A percentile compares a stretch with the other conserved stretches of the same genome.
These are phyloP conservation scores for Carallia brachiata DNA, from an alignment of 345 rosid genomes.

Conservation along the genomic window DNA sequence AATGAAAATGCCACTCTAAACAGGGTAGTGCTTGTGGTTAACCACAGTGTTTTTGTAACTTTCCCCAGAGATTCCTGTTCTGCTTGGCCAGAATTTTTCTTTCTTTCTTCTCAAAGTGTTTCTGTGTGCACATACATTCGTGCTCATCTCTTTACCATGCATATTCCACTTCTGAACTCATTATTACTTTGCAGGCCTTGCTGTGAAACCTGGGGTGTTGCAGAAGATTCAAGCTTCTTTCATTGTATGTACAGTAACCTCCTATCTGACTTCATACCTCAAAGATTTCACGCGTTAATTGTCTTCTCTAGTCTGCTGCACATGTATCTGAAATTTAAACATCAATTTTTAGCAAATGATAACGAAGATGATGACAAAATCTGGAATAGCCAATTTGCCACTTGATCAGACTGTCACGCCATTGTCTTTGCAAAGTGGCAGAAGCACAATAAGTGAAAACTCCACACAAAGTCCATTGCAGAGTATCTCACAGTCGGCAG, in stretches of 20 bases:
- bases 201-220: constrained; percentile 78
- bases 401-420: constrained; percentile 42
- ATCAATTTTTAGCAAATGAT: constrained; percentile 45
- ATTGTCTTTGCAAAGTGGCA: constrained; percentile 40
- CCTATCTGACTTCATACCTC: not conserved
- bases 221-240: constrained; percentile 60
- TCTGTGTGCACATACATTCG: too few relatives aligned
- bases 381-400: constrained; percentile 46
- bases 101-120: too few relatives aligned
- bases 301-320: constrained; percentile 11
- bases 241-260: constrained; percentile 40
- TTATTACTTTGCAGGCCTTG: constrained; percentile 56
- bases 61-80: too few relatives aligned
- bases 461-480: constrained; percentile 40
- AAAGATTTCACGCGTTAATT: not conserved
- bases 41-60: too few relatives aligned
- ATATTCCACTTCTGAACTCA: not conserved
- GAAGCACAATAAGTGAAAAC: constrained; percentile 32
- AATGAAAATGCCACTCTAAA: too few relatives aligned
- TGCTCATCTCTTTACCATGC: too few relatives aligned
- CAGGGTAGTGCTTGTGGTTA: too few relatives aligned
- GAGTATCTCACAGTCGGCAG: constrained; percentile 36
- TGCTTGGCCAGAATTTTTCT: too few relatives aligned
- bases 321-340: constrained; percentile 28
- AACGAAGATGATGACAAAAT: constrained; percentile 57